A percentile compares a stretch with the other conserved stretches of the same genome.
phyloP scores from a whole-genome alignment of 257 asterid genomes.

The Capsicum pubescens region DNA sequence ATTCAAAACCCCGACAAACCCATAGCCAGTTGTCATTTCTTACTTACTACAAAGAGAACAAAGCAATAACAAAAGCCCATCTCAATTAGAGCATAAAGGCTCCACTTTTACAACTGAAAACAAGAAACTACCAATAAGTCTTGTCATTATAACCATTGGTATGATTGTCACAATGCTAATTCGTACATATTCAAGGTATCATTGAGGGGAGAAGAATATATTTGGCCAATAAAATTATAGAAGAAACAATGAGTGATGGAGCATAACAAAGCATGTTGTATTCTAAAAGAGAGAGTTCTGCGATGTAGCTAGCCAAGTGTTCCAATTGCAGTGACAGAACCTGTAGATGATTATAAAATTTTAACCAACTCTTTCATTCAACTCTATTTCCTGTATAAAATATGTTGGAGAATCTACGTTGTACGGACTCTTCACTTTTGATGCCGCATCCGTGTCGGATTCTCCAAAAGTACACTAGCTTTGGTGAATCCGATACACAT shows the following conservation, averaged over 20 bases:
- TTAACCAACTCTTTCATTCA: background rate
- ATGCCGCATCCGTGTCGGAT: too few relatives aligned
- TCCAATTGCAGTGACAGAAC: constrained; percentile 75
- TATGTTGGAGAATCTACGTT: background rate
- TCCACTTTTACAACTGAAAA: too few relatives aligned
- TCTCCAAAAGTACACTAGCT: too few relatives aligned
- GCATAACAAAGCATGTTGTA: constrained; percentile 54
- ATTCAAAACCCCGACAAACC: too few relatives aligned
- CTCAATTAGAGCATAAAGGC: too few relatives aligned
- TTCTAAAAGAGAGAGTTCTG: constrained; percentile 58
- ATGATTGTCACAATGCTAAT: background rate
- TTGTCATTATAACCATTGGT: background rate
- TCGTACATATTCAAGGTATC: constrained; percentile 62
- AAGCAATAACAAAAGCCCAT: too few relatives aligned
- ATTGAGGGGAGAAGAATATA: constrained; percentile 45
- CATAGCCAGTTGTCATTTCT: too few relatives aligned
- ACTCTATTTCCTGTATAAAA: background rate
- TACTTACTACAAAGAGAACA: too few relatives aligned
- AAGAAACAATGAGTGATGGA: constrained; percentile 61
- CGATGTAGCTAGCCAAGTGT: constrained; percentile 59
- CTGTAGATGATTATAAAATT: constrained; percentile 12
- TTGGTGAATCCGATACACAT: too few relatives aligned
- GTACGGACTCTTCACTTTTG: too few relatives aligned
- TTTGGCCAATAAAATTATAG: constrained; percentile 57
- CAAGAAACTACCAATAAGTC: too few relatives aligned